Evolutionary conservation across 305 asterid genomes (phyloP).

Genomic region (Fraxinus sp.): DNA sequence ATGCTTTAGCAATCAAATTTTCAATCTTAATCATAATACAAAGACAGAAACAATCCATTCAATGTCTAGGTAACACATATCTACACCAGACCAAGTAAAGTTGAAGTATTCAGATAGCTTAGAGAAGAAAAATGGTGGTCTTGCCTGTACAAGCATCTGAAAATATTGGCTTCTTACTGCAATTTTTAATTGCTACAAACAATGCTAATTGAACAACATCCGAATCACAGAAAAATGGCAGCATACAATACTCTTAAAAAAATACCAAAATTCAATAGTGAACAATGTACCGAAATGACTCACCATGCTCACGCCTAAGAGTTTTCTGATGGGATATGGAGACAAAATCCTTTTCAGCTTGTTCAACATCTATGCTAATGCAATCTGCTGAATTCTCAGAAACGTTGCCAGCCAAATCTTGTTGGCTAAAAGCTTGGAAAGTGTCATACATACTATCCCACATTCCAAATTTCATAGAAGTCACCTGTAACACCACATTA

Average conservation of each 20-base stretch:
- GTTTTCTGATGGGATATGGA: conserved; percentile 32
- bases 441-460: conserved; percentile 76
- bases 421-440: conserved; percentile 41
- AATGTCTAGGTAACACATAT: conserved; percentile 6
- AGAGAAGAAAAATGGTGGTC: not conserved
- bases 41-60: not conserved
- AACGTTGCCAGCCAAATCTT: conserved; percentile 31
- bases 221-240: conserved; percentile 11
- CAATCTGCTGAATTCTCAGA: conserved; percentile 45
- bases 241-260: conserved; percentile 5
- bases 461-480: conserved; percentile 65
- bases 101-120: not conserved
- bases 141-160: conserved; percentile 10
- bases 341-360: conserved; percentile 45
- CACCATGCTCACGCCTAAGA: conserved; percentile 41
- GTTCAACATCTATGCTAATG: conserved; percentile 57
- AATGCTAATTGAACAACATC: not conserved
- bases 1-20: conserved; percentile 17
- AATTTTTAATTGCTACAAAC: conserved; percentile 2
- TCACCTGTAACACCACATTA: conserved; percentile 54
- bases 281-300: conserved; percentile 30
- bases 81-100: conserved; percentile 11
- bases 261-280: conserved; percentile 8
- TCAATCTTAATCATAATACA: not conserved
- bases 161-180: not conserved